phyloP scores from a whole-genome alignment of 176 grass and related monocot genomes.

The Juncus inflexus region DNA sequence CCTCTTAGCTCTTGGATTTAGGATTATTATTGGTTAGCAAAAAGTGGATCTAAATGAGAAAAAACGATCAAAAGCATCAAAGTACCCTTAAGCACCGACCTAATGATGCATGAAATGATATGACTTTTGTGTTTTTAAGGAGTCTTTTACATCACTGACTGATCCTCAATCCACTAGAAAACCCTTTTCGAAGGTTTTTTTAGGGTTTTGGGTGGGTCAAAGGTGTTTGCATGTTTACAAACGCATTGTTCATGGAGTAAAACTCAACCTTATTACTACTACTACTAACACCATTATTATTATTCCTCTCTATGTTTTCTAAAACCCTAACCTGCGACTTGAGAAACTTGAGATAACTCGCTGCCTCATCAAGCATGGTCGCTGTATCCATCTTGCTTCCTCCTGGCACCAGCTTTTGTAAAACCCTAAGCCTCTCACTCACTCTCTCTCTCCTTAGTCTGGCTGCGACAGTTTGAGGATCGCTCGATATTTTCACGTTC shows the following conservation, averaged over 20 bases:
- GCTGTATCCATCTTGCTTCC: conserved; percentile 93
- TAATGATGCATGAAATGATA: conserved; percentile 34
- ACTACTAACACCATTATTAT: conserved; percentile 2
- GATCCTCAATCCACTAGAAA: neutral
- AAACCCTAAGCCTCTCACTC: conserved; percentile 61
- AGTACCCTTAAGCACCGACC: conserved; percentile 29
- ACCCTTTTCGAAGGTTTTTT: conserved; percentile 15
- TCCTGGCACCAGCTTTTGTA: conserved; percentile 72
- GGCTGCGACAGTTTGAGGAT: conserved; percentile 80
- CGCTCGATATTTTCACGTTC: conserved; percentile 82
- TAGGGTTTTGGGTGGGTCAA: conserved; percentile 39
- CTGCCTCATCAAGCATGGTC: conserved; percentile 89
- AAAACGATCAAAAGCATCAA: conserved; percentile 26
- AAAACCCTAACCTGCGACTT: conserved; percentile 77
- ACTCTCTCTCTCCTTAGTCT: conserved; percentile 74
- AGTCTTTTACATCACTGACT: too few species aligned
- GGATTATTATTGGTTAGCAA: conserved; percentile 35
- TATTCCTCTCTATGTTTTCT: conserved; percentile 61
- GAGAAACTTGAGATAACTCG: conserved; percentile 92
- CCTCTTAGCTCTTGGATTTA: conserved; percentile 43
- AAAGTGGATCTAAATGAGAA: conserved; percentile 32
- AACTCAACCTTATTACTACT: neutral
- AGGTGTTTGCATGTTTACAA: conserved; percentile 30
- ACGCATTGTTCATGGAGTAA: conserved; percentile 16
- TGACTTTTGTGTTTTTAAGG: conserved; percentile 28